A percentile compares a stretch with the other conserved stretches of the same genome.
Conservation (phyloP, 1,139 yeast species). For the Hansenula lynferdii region DNA sequence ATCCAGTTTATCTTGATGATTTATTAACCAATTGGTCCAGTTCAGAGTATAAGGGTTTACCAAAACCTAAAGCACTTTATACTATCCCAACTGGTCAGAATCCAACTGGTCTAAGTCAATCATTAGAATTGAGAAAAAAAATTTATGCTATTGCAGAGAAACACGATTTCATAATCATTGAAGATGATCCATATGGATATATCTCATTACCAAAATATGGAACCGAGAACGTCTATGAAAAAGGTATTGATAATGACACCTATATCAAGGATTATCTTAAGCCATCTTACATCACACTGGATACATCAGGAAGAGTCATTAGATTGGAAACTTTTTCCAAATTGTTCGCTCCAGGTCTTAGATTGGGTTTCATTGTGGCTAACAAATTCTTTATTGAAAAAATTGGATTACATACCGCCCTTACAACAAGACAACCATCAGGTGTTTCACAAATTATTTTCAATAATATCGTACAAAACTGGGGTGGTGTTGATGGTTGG, state of each 20-base stretch:
- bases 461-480: conserved; percentile 21
- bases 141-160: conserved; percentile 65
- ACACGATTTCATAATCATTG: conserved; percentile 68
- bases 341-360: conserved; percentile 78
- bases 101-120: conserved; percentile 79
- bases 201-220: conserved; percentile 39
- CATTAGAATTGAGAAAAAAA: conserved; percentile 55
- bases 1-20: conserved; percentile 46
- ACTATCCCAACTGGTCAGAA: conserved; percentile 85
- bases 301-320: conserved; percentile 74
- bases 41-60: conserved; percentile 33
- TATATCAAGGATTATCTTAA: conserved; percentile 48
- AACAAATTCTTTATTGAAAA: conserved; percentile 42
- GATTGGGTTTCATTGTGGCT: conserved; percentile 62
- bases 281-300: conserved; percentile 67
- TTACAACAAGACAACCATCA: conserved; percentile 41
- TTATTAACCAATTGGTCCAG: conserved; percentile 58
- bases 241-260: conserved; percentile 43
- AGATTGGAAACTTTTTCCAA: conserved; percentile 82
- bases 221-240: conserved; percentile 33
- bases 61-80: conserved; percentile 56
- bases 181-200: conserved; percentile 88
- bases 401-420: conserved; percentile 26
- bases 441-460: conserved; percentile 34
- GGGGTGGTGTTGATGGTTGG: conserved; percentile 40